Evolutionary conservation across 106 monocot species (phyloP).

Genomic region (Apostasia ramifera): DNA sequence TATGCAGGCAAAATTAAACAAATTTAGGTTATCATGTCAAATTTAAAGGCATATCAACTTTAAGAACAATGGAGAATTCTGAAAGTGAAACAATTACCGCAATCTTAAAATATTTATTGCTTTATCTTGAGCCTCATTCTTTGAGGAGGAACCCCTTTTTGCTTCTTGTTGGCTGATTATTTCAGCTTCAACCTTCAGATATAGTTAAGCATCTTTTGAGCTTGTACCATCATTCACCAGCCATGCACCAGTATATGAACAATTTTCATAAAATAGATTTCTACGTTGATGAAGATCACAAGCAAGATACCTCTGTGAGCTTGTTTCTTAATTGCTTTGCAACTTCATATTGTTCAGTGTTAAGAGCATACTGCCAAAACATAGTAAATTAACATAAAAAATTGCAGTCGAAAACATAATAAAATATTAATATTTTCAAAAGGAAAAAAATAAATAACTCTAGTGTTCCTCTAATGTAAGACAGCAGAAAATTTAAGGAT

Average conservation of each 20-base stretch:
- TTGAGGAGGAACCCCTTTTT: conserved; percentile 80
- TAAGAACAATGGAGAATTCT: neutral
- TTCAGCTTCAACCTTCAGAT: conserved; percentile 65
- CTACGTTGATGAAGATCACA: neutral
- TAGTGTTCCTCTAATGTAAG: too few relatives aligned
- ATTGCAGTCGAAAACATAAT: neutral
- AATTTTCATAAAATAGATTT: neutral
- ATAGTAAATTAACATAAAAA: neutral
- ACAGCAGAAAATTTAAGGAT: too few relatives aligned
- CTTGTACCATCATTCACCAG: neutral
- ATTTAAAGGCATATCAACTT: neutral
- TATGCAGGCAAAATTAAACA: too few relatives aligned
- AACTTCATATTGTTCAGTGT: conserved; percentile 82
- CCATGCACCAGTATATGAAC: too few relatives aligned
- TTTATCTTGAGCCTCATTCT: conserved; percentile 92
- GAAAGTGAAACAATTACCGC: conserved; percentile 36
- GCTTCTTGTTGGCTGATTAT: conserved; percentile 66
- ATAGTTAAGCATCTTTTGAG: neutral
- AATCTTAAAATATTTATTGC: conserved; percentile 55
- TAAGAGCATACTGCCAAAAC: conserved; percentile 60
- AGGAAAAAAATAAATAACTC: too few relatives aligned
- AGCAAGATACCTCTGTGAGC: conserved; percentile 53
- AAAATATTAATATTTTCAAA: too few relatives aligned
- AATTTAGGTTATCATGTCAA: too few relatives aligned
- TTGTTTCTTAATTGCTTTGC: conserved; percentile 80